Conservation (phyloP, 2,329 filamentous ascomycete genomes). For the Colletotrichum destructivum region DNA sequence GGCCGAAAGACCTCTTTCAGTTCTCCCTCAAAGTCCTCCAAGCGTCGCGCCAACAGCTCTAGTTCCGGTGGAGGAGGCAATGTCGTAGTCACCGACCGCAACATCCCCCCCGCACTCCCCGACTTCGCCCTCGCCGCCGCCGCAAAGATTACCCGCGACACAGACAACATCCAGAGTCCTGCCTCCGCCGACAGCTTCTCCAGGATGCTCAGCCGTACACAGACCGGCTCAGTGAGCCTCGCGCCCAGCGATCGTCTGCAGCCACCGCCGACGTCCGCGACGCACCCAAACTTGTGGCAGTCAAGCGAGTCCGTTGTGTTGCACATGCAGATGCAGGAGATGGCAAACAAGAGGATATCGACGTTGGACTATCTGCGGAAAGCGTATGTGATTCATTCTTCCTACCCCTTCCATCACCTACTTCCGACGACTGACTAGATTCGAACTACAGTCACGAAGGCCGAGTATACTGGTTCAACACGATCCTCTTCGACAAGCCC, state of each 20-base stretch:
- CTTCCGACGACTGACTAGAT: conserved; percentile 23
- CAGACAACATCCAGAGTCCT: conserved; percentile 48
- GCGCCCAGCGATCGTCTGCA: conserved; percentile 46
- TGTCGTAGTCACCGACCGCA: conserved; percentile 60
- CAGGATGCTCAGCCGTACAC: conserved; percentile 62
- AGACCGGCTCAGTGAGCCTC: conserved; percentile 53
- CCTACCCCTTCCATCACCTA: background rate
- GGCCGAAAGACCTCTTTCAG: conserved; percentile 69
- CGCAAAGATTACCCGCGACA: conserved; percentile 58
- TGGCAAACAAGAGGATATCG: conserved; percentile 92
- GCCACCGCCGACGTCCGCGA: conserved; percentile 47
- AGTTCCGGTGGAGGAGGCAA: conserved; percentile 58
- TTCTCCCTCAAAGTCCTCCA: conserved; percentile 50
- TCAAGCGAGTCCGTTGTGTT: conserved; percentile 65
- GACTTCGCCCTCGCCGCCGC: conserved; percentile 67
- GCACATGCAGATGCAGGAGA: conserved; percentile 82
- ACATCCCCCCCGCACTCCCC: conserved; percentile 67
- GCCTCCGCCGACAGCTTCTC: conserved; percentile 54
- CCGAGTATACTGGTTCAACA: conserved; percentile 98
- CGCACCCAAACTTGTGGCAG: conserved; percentile 47
- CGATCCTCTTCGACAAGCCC: conserved; percentile 87
- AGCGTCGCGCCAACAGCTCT: conserved; percentile 60
- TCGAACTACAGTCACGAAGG: conserved; percentile 81
- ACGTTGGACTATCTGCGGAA: conserved; percentile 94
- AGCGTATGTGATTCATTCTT: conserved; percentile 72